Evolutionary conservation across 2,329 filamentous ascomycete species (phyloP), one percentile per base, ranked within the genome.

Genomic region (Fusarium sp.): DNA sequence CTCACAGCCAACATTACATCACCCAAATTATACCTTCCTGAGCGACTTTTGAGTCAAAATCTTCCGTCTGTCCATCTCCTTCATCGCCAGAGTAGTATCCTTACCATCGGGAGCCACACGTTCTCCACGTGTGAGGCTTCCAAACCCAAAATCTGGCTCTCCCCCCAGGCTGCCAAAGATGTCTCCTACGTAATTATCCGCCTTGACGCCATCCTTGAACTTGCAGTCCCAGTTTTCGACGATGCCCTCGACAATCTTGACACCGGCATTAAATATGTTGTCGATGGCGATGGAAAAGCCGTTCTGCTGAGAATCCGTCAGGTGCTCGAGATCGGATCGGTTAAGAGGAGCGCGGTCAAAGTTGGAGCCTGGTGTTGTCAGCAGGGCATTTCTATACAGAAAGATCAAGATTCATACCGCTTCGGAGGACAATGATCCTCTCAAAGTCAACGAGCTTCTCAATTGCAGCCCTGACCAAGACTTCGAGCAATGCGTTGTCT

Each of bases 111-210:
- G 69, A 2, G 74, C 69, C 29, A 85, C 78, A 5, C 76, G 79
- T 31, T 76, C 68, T 5, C 84, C 85, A 16, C 80, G 74, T 0
- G 85, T 87, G 36, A 84, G 75, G 68, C 85, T 88, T 1, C 88
- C 88, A 0, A 87, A 86, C 0, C 92, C 92, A 80, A 93, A 94
- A 78, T 93, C 90, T 0, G 92, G 91, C 45, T 82, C 80, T 2
- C 91, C 92, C 2, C 91, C 92, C 5, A 94, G 82, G 11, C 88
- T 91, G 16, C 91, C 92, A 74, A 94, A 91, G 63, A 94, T 91
- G 78, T 94, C 92, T 7, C 92, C 92, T 40, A 94, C 83, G 76
- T 94, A 94, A 77, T 94, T 94, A 2, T 79, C 83, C 0, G 91
- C 83, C 69, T 84, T 79, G 42, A 94, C 81, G 4, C 93, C 93